phyloP scores from a whole-genome alignment of 2,329 filamentous ascomycete species.

The Metarhizium rileyi region DNA sequence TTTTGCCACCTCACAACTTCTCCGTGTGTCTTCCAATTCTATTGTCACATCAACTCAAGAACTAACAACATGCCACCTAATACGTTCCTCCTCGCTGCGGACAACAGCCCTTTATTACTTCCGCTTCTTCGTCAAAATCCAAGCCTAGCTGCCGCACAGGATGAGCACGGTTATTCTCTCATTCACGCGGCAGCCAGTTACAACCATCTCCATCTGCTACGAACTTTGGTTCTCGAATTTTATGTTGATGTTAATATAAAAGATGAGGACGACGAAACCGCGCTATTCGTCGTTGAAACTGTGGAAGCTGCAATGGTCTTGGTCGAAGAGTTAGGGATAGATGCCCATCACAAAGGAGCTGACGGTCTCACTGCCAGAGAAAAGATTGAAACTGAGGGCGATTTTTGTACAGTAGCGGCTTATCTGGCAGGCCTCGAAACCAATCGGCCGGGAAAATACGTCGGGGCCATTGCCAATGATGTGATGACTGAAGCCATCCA shows the following conservation, averaged over 20 bases:
- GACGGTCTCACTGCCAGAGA: slow-evolving; percentile 75
- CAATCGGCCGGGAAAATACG: slow-evolving; percentile 15
- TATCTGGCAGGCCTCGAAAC: slow-evolving; percentile 46
- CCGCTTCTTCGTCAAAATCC: slow-evolving; percentile 65
- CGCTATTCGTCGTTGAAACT: slow-evolving; percentile 86
- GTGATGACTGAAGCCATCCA: slow-evolving; percentile 36
- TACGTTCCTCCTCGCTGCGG: slow-evolving; percentile 68
- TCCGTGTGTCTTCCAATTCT: neutral
- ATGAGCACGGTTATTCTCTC: slow-evolving; percentile 88
- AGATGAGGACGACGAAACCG: slow-evolving; percentile 88
- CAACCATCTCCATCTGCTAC: slow-evolving; percentile 72
- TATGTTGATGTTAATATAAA: slow-evolving; percentile 68
- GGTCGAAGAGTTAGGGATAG: slow-evolving; percentile 71
- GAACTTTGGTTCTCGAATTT: slow-evolving; percentile 65
- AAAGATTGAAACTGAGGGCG: slow-evolving; percentile 68
- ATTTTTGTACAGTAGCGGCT: slow-evolving; percentile 63
- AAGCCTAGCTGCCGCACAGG: slow-evolving; percentile 67
- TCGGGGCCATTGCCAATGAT: slow-evolving; percentile 19
- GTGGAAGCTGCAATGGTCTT: slow-evolving; percentile 67
- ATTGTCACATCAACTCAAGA: neutral
- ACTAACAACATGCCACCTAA: slow-evolving; percentile 34
- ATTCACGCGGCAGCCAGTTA: slow-evolving; percentile 91
- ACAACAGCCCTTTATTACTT: slow-evolving; percentile 66
- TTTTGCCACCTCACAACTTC: too few relatives aligned
- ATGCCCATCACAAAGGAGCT: slow-evolving; percentile 53